Evolutionary conservation across 2,329 filamentous ascomycete species (phyloP).

Genomic region (Exophiala sideris): DNA sequence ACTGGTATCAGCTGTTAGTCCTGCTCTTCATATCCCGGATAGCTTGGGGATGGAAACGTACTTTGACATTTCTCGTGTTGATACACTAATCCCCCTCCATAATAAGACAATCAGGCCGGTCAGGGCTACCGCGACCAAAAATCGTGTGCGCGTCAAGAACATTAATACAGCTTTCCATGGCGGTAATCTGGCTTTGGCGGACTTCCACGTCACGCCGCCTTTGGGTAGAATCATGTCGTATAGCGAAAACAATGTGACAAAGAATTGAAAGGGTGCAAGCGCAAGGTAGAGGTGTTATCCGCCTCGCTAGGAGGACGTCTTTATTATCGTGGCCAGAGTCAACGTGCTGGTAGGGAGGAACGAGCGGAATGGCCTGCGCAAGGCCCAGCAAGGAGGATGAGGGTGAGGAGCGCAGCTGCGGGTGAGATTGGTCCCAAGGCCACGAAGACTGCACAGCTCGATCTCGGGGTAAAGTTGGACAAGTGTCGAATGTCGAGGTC

Average conservation of each 20-base stretch:
- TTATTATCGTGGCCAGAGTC: conserved; percentile 19
- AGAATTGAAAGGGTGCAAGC: conserved; percentile 1
- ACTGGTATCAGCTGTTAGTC: conserved; percentile 47
- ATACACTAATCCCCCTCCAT: conserved; percentile 81
- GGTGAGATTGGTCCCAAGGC: not conserved
- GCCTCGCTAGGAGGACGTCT: conserved; percentile 21
- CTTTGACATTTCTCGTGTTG: conserved; percentile 87
- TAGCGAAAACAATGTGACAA: not conserved
- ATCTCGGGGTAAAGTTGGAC: not conserved
- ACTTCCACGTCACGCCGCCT: conserved; percentile 89
- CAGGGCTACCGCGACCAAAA: conserved; percentile 70
- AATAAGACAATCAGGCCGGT: conserved; percentile 70
- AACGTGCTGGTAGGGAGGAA: conserved; percentile 7
- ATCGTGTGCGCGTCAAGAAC: conserved; percentile 71
- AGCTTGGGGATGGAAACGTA: conserved; percentile 40
- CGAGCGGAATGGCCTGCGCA: conserved; percentile 21
- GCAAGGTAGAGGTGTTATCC: not conserved
- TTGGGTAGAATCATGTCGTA: conserved; percentile 82
- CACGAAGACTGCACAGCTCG: not conserved
- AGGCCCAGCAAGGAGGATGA: conserved; percentile 11
- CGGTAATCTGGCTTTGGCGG: conserved; percentile 73
- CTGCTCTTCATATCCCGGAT: not conserved
- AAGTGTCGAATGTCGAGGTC: not conserved
- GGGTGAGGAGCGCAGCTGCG: conserved; percentile 1
- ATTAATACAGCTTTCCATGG: conserved; percentile 68